Evolutionary conservation across 2,329 filamentous ascomycete genomes (phyloP).

Genomic region (Cryphonectria parasitica): DNA sequence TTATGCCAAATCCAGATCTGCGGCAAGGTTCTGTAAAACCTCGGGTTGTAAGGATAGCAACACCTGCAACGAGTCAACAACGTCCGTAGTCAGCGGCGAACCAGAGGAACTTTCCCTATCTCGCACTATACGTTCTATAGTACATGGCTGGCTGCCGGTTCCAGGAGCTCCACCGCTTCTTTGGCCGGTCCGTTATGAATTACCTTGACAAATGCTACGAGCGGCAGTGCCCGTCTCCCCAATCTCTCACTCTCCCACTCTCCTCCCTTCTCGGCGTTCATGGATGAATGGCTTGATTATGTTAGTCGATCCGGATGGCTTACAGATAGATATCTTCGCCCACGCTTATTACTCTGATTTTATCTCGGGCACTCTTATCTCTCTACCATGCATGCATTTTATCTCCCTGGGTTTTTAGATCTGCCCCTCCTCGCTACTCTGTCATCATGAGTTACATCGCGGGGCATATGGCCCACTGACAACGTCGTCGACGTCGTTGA

Average conservation of each 20-base stretch:
- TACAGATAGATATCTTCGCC: background rate
- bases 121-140: background rate
- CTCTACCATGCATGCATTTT: slow-evolving; percentile 17
- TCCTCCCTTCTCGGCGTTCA: background rate
- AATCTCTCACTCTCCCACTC: background rate
- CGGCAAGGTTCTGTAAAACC: background rate
- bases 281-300: background rate
- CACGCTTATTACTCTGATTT: too few relatives aligned
- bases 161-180: slow-evolving; percentile 17
- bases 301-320: background rate
- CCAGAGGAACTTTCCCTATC: background rate
- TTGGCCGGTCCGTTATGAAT: slow-evolving; percentile 22
- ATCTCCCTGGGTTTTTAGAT: background rate
- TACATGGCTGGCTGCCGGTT: slow-evolving; percentile 6
- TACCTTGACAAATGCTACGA: slow-evolving; percentile 24
- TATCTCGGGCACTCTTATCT: slow-evolving; percentile 25
- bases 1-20: background rate
- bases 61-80: background rate
- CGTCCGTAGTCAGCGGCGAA: background rate
- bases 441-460: slow-evolving; percentile 18
- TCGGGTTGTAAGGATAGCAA: background rate
- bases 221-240: background rate
- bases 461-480: slow-evolving; percentile 19
- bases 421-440: slow-evolving; percentile 4
- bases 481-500: background rate